These are phyloP conservation scores for Psilocybe azurescens DNA, from an alignment of 768 basidiomycete genomes.

Conservation along the genomic window DNA sequence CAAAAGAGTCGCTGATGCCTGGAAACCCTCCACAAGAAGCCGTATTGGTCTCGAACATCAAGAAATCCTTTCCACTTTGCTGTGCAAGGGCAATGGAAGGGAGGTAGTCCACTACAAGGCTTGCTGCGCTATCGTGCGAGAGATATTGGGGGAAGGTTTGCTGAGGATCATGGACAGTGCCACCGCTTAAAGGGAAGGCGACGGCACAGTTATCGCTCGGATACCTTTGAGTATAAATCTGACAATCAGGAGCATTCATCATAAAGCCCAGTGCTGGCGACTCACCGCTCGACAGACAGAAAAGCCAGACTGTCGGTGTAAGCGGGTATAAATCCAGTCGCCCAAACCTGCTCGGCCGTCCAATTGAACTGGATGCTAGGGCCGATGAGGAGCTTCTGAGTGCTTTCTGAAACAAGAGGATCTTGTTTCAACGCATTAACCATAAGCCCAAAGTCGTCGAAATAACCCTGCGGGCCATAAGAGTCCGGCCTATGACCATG, in stretches of 20 bases:
- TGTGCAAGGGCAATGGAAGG: slow-evolving; percentile 51
- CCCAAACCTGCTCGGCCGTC: slow-evolving; percentile 55
- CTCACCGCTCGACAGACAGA: slow-evolving; percentile 63
- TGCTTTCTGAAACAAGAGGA: slow-evolving; percentile 25
- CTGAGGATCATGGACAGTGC: slow-evolving; percentile 43
- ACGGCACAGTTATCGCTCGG: slow-evolving; percentile 52
- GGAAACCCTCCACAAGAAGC: slow-evolving; percentile 72
- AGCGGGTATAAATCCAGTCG: slow-evolving; percentile 54
- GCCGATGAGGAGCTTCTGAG: slow-evolving; percentile 56
- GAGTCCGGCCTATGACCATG: slow-evolving; percentile 41
- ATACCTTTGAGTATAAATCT: slow-evolving; percentile 44
- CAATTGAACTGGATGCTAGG: slow-evolving; percentile 57
- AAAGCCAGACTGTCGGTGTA: slow-evolving; percentile 43
- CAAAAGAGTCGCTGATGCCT: slow-evolving; percentile 65
- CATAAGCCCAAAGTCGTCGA: slow-evolving; percentile 55
- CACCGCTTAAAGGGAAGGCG: slow-evolving; percentile 48
- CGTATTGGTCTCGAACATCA: slow-evolving; percentile 75
- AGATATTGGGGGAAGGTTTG: slow-evolving; percentile 58
- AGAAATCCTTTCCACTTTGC: slow-evolving; percentile 45
- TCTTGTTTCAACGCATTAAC: slow-evolving; percentile 47
- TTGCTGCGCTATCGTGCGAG: slow-evolving; percentile 57
- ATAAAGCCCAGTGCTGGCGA: slow-evolving; percentile 15
- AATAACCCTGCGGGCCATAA: slow-evolving; percentile 52
- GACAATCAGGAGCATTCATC: slow-evolving; percentile 26
- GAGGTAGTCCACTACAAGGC: slow-evolving; percentile 55